Evolutionary conservation across 2,329 filamentous ascomycete species (phyloP).

Genomic region (Leptographium procerum): DNA sequence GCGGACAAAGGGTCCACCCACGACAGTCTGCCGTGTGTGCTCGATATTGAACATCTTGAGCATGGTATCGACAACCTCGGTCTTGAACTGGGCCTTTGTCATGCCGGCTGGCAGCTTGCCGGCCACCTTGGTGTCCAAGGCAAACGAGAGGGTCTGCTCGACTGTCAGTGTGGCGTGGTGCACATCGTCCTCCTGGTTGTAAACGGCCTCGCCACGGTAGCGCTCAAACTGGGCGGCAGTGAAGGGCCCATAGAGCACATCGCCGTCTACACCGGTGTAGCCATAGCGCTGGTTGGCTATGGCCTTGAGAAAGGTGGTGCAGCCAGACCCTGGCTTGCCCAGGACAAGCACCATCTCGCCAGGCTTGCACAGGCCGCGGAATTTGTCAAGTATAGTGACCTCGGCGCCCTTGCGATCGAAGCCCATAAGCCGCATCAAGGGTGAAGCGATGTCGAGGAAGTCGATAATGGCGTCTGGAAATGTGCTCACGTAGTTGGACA

Average conservation of each 20-base stretch:
- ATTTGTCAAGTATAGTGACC: constrained; percentile 61
- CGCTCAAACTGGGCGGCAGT: constrained; percentile 58
- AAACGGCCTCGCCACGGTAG: constrained; percentile 73
- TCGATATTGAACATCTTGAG: constrained; percentile 92
- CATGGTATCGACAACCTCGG: constrained; percentile 60
- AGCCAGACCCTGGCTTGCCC: constrained; percentile 63
- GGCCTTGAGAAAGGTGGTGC: constrained; percentile 57
- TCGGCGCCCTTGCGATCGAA: constrained; percentile 57
- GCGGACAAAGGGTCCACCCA: constrained; percentile 71
- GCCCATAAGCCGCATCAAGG: constrained; percentile 51
- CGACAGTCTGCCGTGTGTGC: constrained; percentile 74
- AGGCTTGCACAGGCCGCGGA: constrained; percentile 59
- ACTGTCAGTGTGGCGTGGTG: constrained; percentile 81
- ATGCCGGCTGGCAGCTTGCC: constrained; percentile 67
- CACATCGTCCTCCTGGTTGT: constrained; percentile 78
- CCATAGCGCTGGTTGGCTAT: constrained; percentile 54
- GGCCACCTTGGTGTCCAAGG: constrained; percentile 73
- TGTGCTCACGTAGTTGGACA: constrained; percentile 60
- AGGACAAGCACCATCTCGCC: constrained; percentile 85
- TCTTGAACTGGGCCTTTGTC: constrained; percentile 54
- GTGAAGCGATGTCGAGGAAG: constrained; percentile 65
- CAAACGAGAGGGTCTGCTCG: constrained; percentile 76
- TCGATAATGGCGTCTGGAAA: constrained; percentile 67
- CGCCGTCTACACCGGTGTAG: constrained; percentile 47
- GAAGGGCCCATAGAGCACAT: constrained; percentile 69